These are phyloP conservation scores for Theobroma cacao DNA, from an alignment of 345 rosid genomes.

Conservation along the genomic window DNA sequence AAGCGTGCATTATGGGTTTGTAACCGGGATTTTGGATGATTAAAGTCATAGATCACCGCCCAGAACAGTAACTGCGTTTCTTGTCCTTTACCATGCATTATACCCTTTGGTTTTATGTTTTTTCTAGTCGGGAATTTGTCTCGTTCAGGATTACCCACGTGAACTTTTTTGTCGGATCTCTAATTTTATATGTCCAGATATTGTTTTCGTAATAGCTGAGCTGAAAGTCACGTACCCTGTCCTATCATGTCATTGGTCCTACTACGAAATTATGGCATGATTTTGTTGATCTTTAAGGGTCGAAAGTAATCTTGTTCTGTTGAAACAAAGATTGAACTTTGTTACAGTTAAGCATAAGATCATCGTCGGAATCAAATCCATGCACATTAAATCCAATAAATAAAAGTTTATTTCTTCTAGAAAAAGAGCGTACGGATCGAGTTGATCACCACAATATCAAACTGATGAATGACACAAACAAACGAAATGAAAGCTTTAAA, in stretches of 20 bases:
- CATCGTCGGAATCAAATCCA: not conserved
- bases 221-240: no score
- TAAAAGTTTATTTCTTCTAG: not conserved
- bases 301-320: not conserved
- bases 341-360: not conserved
- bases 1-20: not conserved
- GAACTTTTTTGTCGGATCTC: not conserved
- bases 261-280: not conserved
- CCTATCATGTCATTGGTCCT: no score
- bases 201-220: not conserved
- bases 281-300: not conserved
- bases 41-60: constrained; percentile 4
- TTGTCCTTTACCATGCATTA: not conserved
- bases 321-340: not conserved
- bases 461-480: not conserved
- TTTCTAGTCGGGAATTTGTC: not conserved
- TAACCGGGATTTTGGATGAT: not conserved
- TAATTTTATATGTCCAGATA: not conserved
- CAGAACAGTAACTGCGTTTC: not conserved
- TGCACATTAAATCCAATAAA: not conserved
- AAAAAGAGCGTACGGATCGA: not conserved
- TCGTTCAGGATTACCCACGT: not conserved
- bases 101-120: not conserved
- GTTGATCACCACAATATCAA: not conserved
- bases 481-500: not conserved